phyloP scores from a whole-genome alignment of 208 protist genomes.

The Trypanosoma cruzi region DNA sequence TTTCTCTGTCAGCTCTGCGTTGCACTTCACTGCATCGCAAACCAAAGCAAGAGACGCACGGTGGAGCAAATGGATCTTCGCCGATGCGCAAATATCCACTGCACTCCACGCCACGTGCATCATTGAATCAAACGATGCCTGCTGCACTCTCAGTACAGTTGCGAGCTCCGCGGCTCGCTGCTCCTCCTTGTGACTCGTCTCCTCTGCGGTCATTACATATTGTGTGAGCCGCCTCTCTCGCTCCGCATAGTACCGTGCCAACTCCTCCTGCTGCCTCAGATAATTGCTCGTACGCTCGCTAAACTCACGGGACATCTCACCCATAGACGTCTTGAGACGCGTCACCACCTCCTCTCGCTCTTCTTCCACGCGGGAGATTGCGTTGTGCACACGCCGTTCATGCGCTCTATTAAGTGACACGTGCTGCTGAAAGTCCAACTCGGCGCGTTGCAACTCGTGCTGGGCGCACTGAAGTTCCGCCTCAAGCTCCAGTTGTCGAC shows the following conservation, averaged over 20 bases:
- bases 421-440: conserved; percentile 32
- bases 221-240: conserved; percentile 37
- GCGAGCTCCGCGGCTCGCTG: conserved; percentile 1
- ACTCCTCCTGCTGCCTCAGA: conserved; percentile 55
- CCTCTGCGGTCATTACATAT: conserved; percentile 13
- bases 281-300: conserved; percentile 57
- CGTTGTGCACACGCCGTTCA: background rate
- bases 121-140: background rate
- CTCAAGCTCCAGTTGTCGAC: background rate
- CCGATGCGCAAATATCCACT: background rate
- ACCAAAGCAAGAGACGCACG: background rate
- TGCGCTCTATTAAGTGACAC: conserved; percentile 10
- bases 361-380: conserved; percentile 25
- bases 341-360: conserved; percentile 43
- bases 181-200: background rate
- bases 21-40: background rate
- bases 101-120: background rate
- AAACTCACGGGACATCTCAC: conserved; percentile 64
- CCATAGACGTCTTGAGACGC: conserved; percentile 42
- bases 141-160: background rate
- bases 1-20: conserved; percentile 9
- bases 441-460: conserved; percentile 28
- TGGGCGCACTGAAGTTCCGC: conserved; percentile 18
- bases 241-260: conserved; percentile 33
- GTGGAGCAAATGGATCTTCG: conserved; percentile 9